Conservation (phyloP, 306 rosid genomes). For the Luffa aegyptiaca region DNA sequence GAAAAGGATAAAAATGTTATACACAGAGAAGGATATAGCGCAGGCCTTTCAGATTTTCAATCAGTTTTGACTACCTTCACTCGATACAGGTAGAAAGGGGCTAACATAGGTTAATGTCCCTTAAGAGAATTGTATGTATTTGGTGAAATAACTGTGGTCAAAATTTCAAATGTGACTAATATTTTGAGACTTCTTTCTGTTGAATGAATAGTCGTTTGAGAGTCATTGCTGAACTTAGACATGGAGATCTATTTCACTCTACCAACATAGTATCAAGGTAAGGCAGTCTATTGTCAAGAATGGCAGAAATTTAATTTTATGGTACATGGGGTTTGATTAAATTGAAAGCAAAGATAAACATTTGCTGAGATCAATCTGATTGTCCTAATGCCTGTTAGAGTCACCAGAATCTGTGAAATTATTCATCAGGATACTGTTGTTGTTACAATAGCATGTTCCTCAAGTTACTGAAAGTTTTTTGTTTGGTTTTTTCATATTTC, state of each 20-base stretch:
- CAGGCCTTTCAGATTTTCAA: constrained; percentile 87
- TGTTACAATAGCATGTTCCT: background rate
- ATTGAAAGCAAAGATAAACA: background rate
- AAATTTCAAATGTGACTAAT: background rate
- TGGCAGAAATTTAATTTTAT: background rate
- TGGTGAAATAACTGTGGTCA: background rate
- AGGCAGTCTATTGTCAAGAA: constrained; percentile 12
- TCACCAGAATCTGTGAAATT: background rate
- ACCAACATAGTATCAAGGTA: constrained; percentile 97
- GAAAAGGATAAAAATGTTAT: constrained; percentile 47
- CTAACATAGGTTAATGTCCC: background rate
- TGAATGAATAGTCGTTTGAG: constrained; percentile 71
- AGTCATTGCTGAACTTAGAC: constrained; percentile 88
- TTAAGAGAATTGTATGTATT: background rate
- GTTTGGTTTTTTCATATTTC: constrained; percentile 30
- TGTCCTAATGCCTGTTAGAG: background rate
- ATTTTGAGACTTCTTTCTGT: constrained; percentile 3
- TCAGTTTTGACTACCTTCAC: constrained; percentile 85
- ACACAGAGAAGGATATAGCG: constrained; percentile 62
- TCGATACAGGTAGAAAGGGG: constrained; percentile 56
- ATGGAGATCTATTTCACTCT: constrained; percentile 80
- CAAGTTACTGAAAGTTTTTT: constrained; percentile 11
- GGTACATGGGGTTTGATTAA: background rate
- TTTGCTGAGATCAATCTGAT: background rate
- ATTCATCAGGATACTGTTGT: background rate